These are phyloP conservation scores for Cercospora beticola DNA, from an alignment of 2,329 filamentous ascomycete species.

Conservation along the genomic window DNA sequence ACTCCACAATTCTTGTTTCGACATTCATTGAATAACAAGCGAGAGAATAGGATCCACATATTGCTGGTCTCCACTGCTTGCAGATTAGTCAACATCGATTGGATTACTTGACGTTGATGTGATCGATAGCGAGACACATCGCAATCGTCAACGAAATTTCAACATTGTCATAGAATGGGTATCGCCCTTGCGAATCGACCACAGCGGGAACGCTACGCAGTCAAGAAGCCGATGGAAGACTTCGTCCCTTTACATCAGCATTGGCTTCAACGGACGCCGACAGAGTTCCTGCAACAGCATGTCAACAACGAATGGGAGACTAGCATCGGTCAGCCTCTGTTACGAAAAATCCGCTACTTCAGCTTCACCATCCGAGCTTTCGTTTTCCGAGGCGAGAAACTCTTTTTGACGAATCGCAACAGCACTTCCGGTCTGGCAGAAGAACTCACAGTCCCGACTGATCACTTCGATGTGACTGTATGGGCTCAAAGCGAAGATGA, in stretches of 20 bases:
- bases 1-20: constrained; percentile 7
- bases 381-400: constrained; percentile 13
- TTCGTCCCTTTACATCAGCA: not conserved
- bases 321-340: not conserved
- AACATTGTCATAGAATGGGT: constrained; percentile 4
- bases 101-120: not conserved
- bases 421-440: constrained; percentile 1
- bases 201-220: not conserved
- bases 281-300: constrained; percentile 5
- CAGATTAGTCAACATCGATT: not conserved
- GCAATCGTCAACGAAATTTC: not conserved
- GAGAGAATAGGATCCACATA: not conserved
- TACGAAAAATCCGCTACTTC: constrained; percentile 16
- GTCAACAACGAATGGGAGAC: constrained; percentile 11
- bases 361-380: constrained; percentile 15
- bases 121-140: not conserved
- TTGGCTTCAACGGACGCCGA: constrained; percentile 15
- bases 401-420: constrained; percentile 17
- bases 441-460: constrained; percentile 14
- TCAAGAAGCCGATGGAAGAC: constrained; percentile 3
- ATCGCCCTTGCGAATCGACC: not conserved
- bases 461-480: constrained; percentile 11
- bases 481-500: not conserved
- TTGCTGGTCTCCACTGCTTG: not conserved
- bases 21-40: not conserved